Percentiles rank a stretch among this genome's conserved stretches.
Conservation (phyloP, 495 filamentous ascomycete genomes). For the Filosporella fistucella region DNA sequence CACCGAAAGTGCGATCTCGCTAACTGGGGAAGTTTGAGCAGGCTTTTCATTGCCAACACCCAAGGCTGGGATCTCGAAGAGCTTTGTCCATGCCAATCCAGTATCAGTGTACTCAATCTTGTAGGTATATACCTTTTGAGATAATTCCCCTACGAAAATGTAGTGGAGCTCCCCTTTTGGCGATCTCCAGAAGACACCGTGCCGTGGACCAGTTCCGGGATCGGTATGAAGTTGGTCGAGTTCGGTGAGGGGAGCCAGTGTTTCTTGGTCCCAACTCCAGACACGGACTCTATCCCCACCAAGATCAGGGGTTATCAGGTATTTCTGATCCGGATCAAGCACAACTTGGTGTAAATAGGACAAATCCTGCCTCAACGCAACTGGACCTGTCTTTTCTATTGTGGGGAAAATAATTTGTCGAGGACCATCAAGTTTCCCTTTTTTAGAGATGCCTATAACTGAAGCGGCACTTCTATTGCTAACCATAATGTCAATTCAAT, state of each 20-base stretch:
- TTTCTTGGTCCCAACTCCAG: background rate
- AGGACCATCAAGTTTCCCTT: background rate
- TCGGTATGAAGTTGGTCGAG: background rate
- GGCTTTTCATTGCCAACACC: background rate
- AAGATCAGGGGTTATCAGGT: background rate
- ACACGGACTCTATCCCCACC: background rate
- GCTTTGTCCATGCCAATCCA: background rate
- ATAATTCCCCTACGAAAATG: background rate
- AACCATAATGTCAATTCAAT: too few relatives aligned
- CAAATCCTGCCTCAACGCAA: background rate
- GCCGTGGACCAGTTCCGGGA: background rate
- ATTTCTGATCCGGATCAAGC: background rate
- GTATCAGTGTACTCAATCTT: background rate
- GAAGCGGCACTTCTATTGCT: background rate
- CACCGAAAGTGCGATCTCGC: background rate
- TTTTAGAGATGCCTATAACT: background rate
- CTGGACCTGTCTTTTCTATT: background rate
- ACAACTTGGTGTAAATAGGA: background rate
- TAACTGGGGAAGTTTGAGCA: background rate
- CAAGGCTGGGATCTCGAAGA: background rate
- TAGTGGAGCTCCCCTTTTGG: background rate
- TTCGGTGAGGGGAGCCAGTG: background rate
- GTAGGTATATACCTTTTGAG: background rate
- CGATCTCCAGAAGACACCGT: slow-evolving; percentile 1
- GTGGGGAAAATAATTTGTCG: background rate